These are phyloP conservation scores for Ormosia emarginata DNA, from an alignment of 306 rosid species.

Conservation along the genomic window DNA sequence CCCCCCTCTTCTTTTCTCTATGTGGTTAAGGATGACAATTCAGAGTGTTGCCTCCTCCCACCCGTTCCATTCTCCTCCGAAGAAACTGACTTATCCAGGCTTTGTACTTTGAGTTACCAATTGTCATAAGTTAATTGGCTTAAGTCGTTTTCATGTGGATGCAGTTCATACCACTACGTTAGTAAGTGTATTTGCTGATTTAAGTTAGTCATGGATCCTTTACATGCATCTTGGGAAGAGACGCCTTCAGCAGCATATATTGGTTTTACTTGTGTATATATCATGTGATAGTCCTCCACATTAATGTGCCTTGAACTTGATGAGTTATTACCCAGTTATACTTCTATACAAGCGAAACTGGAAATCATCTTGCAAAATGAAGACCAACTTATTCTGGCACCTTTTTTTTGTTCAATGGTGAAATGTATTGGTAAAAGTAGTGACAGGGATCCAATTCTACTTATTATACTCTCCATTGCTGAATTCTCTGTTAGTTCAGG, in stretches of 20 bases:
- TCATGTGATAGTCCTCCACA: conserved; percentile 18
- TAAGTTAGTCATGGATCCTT: conserved; percentile 4
- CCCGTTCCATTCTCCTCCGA: background rate
- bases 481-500: conserved; percentile 41
- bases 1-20: background rate
- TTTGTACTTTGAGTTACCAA: background rate
- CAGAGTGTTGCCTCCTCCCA: background rate
- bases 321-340: background rate
- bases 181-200: background rate
- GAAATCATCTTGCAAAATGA: background rate
- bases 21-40: background rate
- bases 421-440: background rate
- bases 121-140: background rate
- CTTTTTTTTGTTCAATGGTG: background rate
- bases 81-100: background rate
- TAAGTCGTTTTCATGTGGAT: background rate
- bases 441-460: background rate
- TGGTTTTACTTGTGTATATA: background rate
- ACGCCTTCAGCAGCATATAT: background rate
- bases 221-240: conserved; percentile 17
- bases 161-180: background rate
- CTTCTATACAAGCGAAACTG: background rate
- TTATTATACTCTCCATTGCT: background rate
- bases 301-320: conserved; percentile 3
- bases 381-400: background rate